Percentiles rank a stretch among this genome's conserved stretches.
These are phyloP conservation scores for Lactuca sativa DNA, from an alignment of 129 eudicot species.

Conservation along the genomic window DNA sequence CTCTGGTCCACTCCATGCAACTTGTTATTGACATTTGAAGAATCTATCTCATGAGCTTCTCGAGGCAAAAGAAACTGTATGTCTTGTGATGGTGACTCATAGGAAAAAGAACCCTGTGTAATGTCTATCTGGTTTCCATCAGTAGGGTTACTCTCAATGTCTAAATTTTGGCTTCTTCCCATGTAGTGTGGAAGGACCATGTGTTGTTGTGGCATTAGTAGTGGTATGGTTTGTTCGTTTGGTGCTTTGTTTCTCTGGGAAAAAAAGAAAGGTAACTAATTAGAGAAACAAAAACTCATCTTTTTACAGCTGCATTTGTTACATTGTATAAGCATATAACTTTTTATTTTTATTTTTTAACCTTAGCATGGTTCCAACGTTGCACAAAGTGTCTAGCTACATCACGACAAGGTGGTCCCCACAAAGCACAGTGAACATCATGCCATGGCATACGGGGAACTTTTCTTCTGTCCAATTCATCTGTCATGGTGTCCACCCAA, in stretches of 20 bases:
- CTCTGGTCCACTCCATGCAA: slow-evolving; percentile 27
- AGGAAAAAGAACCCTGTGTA: slow-evolving; percentile 44
- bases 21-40: slow-evolving; percentile 23
- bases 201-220: slow-evolving; percentile 92
- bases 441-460: slow-evolving; percentile 99
- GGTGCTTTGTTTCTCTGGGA: slow-evolving; percentile 86
- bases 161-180: slow-evolving; percentile 64
- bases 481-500: slow-evolving; percentile 94
- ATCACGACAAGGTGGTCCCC: slow-evolving; percentile 99
- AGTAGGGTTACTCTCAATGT: slow-evolving; percentile 38
- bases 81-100: slow-evolving; percentile 72
- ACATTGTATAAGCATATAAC: neutral
- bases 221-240: slow-evolving; percentile 75
- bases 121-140: slow-evolving; percentile 30
- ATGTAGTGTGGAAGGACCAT: slow-evolving; percentile 98
- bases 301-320: neutral
- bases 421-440: slow-evolving; percentile 97
- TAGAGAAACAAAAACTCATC: slow-evolving; percentile 20
- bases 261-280: slow-evolving; percentile 16
- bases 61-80: slow-evolving; percentile 91
- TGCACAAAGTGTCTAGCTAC: slow-evolving; percentile 95
- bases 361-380: slow-evolving; percentile 99
- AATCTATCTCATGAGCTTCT: slow-evolving; percentile 54
- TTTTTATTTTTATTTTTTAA: slow-evolving; percentile 8
- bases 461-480: slow-evolving; percentile 78